phyloP scores from a whole-genome alignment of 495 filamentous ascomycete genomes.

The Aspergillus biplanus region DNA sequence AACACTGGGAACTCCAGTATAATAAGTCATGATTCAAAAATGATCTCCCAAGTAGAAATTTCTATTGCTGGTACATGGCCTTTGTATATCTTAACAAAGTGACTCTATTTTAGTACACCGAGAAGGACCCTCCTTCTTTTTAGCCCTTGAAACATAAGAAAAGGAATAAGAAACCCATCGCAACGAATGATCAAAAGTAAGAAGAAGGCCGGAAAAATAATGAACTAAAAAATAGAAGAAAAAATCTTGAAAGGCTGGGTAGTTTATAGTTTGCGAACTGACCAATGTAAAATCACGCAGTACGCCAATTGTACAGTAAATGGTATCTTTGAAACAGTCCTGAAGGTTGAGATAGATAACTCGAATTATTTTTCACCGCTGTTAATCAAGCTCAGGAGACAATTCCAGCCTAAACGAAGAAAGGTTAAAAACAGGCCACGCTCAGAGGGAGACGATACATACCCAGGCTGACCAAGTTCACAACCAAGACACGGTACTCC shows the following conservation, averaged over 20 bases:
- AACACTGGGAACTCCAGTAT: too few species aligned
- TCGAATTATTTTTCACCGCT: slow-evolving; percentile 49
- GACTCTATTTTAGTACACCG: too few species aligned
- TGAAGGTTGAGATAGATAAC: slow-evolving; percentile 6
- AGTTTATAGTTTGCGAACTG: slow-evolving; percentile 6
- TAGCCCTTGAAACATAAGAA: too few species aligned
- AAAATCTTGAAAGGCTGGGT: slow-evolving; percentile 1
- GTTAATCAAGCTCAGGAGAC: slow-evolving; percentile 87
- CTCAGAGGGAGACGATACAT: slow-evolving; percentile 31
- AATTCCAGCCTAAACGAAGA: slow-evolving; percentile 80
- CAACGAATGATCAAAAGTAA: neutral
- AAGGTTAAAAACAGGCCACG: slow-evolving; percentile 22
- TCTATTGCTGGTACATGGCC: too few species aligned
- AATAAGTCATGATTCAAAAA: too few species aligned
- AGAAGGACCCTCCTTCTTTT: too few species aligned
- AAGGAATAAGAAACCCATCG: too few species aligned
- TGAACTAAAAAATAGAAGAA: neutral
- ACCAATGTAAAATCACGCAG: slow-evolving; percentile 10
- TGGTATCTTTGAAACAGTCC: slow-evolving; percentile 30
- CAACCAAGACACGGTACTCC: slow-evolving; percentile 82
- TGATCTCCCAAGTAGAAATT: too few species aligned
- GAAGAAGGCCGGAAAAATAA: neutral
- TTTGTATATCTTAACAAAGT: too few species aligned
- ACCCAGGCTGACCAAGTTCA: slow-evolving; percentile 83
- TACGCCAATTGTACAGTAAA: slow-evolving; percentile 20